Base-by-base conservation (phyloP, 441 rosid species). In the Populus hybrid region DNA sequence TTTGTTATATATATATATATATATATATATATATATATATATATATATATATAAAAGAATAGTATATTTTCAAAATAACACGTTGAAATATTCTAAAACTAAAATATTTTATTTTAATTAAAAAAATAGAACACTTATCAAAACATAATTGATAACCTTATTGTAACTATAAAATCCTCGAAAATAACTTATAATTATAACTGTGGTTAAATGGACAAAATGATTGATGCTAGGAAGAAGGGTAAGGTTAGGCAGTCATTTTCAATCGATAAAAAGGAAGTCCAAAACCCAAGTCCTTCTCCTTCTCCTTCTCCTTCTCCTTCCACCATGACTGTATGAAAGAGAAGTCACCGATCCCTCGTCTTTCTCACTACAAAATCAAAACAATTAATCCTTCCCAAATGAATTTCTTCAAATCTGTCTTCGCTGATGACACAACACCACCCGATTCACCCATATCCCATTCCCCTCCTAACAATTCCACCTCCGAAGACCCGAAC, bases 361-460 rank as follows among this genome's bases (percentile, higher is more conserved):
- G 12, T 14, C 56, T 45, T 14, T 45, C 56, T 45, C 56, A 0
- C 2, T 12, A 4, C 56, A 14, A 45, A 45, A 45, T 45, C 56
- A 45, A 14, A 45, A 45, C 20, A 45, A 45, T 40, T 45, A 45
- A 1, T 45, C 56, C 56, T 45, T 45, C 7, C 56, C 56, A 20
- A 24, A 93, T 91, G 97, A 80, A 93, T 85, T 90, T 93, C 90
- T 93, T 93, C 87, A 90, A 86, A 78, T 85, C 94, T 74, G 97
- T 90, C 66, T 90, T 91, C 83, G 53, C 91, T 3, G 94, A 93
- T 42, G 92, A 92, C 12, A 89, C 88, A 68, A 86, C 88, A 40
- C 76, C 83, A 68, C 65, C 89, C 28, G 77, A 75, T 68, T 75
- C 92, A 68, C 80, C 78, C 69, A 79, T 35, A 36, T 80, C 36